Conservation (phyloP, 495 filamentous ascomycete genomes). For the Aspergillus ellipticus region DNA sequence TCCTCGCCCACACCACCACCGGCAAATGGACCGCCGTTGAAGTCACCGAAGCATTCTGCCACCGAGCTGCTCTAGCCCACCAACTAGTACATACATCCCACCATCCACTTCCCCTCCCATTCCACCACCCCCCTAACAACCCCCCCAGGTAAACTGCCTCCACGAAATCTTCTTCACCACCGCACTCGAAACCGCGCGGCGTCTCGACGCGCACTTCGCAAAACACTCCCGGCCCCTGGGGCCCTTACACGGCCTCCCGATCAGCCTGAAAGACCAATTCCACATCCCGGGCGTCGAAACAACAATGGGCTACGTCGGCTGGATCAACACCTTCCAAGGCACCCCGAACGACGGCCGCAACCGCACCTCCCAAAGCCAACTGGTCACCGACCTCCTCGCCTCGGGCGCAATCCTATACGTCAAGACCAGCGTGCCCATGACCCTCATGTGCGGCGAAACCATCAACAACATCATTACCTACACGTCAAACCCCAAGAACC, state of each 20-base stretch:
- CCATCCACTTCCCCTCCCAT: neutral
- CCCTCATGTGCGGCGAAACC: conserved; percentile 60
- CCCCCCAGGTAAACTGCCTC: conserved; percentile 50
- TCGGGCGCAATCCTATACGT: conserved; percentile 61
- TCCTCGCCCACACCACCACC: conserved; percentile 43
- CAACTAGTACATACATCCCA: conserved; percentile 42
- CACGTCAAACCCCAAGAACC: conserved; percentile 49
- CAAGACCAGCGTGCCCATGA: conserved; percentile 61
- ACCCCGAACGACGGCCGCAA: conserved; percentile 36
- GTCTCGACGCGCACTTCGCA: conserved; percentile 54
- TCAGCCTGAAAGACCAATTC: conserved; percentile 70
- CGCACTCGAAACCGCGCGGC: conserved; percentile 55
- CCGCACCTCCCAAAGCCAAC: conserved; percentile 42
- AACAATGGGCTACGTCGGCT: conserved; percentile 58
- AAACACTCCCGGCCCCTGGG: conserved; percentile 47
- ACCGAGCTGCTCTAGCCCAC: conserved; percentile 54
- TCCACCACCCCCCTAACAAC: neutral
- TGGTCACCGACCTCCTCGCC: conserved; percentile 49
- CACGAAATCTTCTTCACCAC: conserved; percentile 61
- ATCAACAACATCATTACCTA: conserved; percentile 53
- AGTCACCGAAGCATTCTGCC: conserved; percentile 54
- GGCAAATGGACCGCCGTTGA: conserved; percentile 46
- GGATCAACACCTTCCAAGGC: conserved; percentile 53
- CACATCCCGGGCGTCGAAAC: conserved; percentile 63
- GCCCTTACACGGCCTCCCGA: conserved; percentile 61